phyloP scores from a whole-genome alignment of 208 protist species.

The Blechomonas ayalai region DNA sequence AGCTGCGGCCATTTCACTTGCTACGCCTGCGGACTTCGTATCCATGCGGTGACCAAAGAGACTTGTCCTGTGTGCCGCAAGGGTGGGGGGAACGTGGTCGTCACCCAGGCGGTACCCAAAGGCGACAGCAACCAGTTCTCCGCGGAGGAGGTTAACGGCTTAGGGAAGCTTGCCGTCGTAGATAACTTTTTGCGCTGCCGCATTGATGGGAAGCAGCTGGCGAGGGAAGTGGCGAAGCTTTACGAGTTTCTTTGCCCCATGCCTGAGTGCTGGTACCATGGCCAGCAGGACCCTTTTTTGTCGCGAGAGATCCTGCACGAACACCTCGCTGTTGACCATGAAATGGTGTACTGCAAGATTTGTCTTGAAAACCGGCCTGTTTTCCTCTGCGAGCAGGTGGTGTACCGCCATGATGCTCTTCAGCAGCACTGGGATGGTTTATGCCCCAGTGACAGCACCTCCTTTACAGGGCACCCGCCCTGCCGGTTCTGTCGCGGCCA shows the following conservation, averaged over 20 bases:
- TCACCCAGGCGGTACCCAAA: constrained; percentile 44
- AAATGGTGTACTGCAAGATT: constrained; percentile 59
- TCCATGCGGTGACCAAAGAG: constrained; percentile 43
- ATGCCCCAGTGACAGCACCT: constrained; percentile 40
- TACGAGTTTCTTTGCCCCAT: constrained; percentile 69
- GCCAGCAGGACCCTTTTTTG: constrained; percentile 72
- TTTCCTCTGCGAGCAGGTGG: constrained; percentile 82
- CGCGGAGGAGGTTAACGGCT: constrained; percentile 30
- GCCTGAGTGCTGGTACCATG: constrained; percentile 49
- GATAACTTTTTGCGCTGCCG: constrained; percentile 44
- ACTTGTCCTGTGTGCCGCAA: constrained; percentile 72
- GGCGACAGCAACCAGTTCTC: constrained; percentile 46
- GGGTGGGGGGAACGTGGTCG: constrained; percentile 19
- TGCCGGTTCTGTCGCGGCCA: constrained; percentile 67
- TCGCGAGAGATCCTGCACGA: constrained; percentile 43
- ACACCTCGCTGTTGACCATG: constrained; percentile 64
- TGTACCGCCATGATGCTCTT: constrained; percentile 42
- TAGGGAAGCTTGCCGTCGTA: constrained; percentile 16
- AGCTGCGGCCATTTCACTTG: constrained; percentile 74
- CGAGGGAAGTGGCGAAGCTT: constrained; percentile 55
- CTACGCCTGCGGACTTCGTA: constrained; percentile 79
- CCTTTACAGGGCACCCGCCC: constrained; percentile 79
- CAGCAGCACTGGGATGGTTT: constrained; percentile 52
- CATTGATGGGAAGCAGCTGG: constrained; percentile 42
- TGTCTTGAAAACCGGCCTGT: constrained; percentile 62